These are phyloP conservation scores for Sorghum bicolor DNA, from an alignment of 176 grass and related monocot species.

Conservation along the genomic window DNA sequence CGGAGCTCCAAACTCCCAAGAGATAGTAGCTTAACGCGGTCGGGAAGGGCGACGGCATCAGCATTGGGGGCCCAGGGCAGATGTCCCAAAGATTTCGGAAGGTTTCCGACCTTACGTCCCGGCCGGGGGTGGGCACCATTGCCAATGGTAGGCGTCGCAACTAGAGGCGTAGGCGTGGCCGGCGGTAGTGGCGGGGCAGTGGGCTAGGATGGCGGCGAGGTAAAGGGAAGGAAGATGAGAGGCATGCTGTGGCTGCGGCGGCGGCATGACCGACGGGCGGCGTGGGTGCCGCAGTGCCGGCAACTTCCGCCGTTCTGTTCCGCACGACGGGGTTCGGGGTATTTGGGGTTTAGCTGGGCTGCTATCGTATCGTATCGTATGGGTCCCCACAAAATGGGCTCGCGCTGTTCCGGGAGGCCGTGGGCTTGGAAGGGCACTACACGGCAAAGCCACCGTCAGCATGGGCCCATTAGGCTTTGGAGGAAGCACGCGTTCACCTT, in stretches of 20 bases:
- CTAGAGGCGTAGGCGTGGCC: no score
- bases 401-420: no score
- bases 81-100: not conserved
- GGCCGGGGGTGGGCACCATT: not conserved
- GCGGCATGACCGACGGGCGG: not conserved
- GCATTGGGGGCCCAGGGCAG: not conserved
- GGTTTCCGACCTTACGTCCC: not conserved
- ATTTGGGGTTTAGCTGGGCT: no score
- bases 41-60: not conserved
- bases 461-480: no score
- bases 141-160: not conserved
- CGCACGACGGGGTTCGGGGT: no score
- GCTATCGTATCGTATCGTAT: no score
- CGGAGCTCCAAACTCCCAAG: not conserved
- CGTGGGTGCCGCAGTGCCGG: no score
- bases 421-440: no score
- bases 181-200: not conserved
- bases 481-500: no score
- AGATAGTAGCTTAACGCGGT: not conserved
- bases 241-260: not conserved
- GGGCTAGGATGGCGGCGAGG: not conserved
- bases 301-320: no score
- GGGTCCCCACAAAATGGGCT: no score
- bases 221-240: not conserved
- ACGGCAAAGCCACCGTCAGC: no score